A percentile compares a stretch with the other conserved stretches of the same genome.
phyloP scores from a whole-genome alignment of 225 moss, liverwort and hornwort species.

The Neckera pumila region DNA sequence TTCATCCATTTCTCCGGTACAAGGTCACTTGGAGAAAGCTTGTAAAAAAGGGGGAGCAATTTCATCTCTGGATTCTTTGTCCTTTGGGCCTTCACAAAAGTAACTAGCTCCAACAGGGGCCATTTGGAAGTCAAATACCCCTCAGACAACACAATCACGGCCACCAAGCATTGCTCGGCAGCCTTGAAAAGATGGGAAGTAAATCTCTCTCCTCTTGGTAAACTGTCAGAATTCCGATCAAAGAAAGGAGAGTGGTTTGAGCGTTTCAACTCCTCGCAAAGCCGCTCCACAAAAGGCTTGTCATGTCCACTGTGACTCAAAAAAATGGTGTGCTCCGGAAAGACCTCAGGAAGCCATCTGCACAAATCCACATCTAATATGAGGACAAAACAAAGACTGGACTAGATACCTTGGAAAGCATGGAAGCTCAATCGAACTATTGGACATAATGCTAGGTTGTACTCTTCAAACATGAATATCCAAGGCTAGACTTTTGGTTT shows the following conservation, averaged over 20 bases:
- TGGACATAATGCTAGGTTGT: not conserved
- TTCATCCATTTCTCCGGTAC: not conserved
- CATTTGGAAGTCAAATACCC: not conserved
- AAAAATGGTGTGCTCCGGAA: not conserved
- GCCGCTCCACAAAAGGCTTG: not conserved
- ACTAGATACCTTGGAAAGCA: not conserved
- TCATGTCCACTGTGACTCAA: not conserved
- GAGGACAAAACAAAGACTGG: not conserved
- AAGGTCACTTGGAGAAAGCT: not conserved
- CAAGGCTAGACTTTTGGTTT: accelerated
- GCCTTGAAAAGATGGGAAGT: not conserved
- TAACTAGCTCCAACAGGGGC: not conserved
- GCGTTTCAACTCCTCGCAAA: not conserved
- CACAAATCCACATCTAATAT: not conserved
- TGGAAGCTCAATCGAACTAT: not conserved
- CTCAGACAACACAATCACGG: not conserved
- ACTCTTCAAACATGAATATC: not conserved
- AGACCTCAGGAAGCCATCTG: not conserved
- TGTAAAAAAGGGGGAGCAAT: not conserved
- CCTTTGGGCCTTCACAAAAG: not conserved
- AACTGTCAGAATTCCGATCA: not conserved
- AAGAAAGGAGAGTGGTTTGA: not conserved
- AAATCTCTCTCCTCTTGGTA: not conserved
- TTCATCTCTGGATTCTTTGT: not conserved
- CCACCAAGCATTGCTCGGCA: not conserved